Base-by-base conservation (phyloP, 2,329 filamentous ascomycete genomes). In the Neopestalotiopsis clavispora region DNA sequence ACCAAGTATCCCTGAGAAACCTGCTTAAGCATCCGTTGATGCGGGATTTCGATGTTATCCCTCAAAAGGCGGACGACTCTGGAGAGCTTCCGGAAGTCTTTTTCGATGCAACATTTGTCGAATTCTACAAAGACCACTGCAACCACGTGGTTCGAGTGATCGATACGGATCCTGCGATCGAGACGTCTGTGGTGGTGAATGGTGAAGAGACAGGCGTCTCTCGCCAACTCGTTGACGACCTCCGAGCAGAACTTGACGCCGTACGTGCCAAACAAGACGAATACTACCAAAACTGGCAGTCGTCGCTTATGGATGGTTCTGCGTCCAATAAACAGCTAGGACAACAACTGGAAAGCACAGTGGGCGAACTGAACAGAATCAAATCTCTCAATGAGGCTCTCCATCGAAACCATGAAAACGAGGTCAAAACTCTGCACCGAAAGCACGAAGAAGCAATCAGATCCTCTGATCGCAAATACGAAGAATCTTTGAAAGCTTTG, bases 61-160 rank as follows among this genome's bases (percentile, higher is more conserved):
- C 93, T 1, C 93, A 94, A 74, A 92, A 89, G 71, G 81, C 90
- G 7, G 86, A 87, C 71, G 81, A 82, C 4, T 59, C 65, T 40
- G 87, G 80, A 74, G 79, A 88, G 80, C 73, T 95, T 7, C 92
- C 94, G 0, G 91, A 95, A 65, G 92, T 97, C 0, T 97, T 90
- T 77, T 96, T 98, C 72, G 94, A 97, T 74, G 86, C 89, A 61
- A 89, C 89, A 0, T 98, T 98, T 79, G 90, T 99, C 67, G 93
- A 98, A 70, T 97, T 98, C 75, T 89, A 98, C 75, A 98, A 98
- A 76, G 95, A 98, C 76, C 97, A 97, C 77, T 98, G 97, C 78
- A 95, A 93, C 75, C 91, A 95, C 9, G 83, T 98, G 69, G 84
- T 92, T 52, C 90, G 94, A 71, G 93, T 94, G 14, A 93, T 99